phyloP scores from a whole-genome alignment of 176 grass and related monocot species.

The Poa annua region DNA sequence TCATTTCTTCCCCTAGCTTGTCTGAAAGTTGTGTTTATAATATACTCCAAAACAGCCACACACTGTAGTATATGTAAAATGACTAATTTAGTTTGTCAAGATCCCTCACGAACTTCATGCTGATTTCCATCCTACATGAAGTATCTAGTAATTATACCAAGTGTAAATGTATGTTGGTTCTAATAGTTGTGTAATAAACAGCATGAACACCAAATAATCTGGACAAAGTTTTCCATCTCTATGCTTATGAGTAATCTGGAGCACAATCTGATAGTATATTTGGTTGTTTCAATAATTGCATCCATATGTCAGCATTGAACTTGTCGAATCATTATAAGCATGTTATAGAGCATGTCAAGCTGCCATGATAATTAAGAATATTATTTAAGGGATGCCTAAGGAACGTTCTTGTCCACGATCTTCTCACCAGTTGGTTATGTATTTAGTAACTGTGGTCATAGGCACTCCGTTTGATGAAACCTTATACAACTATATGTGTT shows the following conservation, averaged over 20 bases:
- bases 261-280: background rate
- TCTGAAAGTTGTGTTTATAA: background rate
- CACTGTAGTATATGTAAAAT: background rate
- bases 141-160: background rate
- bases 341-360: constrained; percentile 37
- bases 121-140: constrained; percentile 21
- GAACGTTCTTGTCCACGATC: background rate
- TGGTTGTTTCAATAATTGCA: constrained; percentile 31
- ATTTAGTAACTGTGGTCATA: constrained; percentile 17
- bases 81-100: background rate
- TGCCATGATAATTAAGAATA: constrained; percentile 25
- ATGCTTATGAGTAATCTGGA: background rate
- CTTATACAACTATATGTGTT: background rate
- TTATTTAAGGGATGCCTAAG: background rate
- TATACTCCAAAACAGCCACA: background rate
- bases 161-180: background rate
- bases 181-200: background rate
- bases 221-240: constrained; percentile 2
- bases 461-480: constrained; percentile 22
- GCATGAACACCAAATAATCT: background rate
- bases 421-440: background rate
- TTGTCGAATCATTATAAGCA: constrained; percentile 10
- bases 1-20: constrained; percentile 2
- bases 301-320: constrained; percentile 10
- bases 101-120: background rate